Base-by-base conservation (phyloP, 495 filamentous ascomycete species). In the Xylaria palmicola region DNA sequence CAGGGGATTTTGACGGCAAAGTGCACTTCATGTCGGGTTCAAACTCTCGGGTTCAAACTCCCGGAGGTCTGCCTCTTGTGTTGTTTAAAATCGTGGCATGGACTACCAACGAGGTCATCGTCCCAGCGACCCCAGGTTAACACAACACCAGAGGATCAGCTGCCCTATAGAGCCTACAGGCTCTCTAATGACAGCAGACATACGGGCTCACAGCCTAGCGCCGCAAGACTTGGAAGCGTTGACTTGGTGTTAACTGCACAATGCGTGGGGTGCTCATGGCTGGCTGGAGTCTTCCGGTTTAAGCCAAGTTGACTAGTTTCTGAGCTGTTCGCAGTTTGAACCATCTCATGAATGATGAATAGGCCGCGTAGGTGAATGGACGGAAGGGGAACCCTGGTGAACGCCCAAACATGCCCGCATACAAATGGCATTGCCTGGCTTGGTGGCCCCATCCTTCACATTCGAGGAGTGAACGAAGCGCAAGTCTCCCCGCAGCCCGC, bases 281-380 rank as follows among this genome's bases (percentile, higher is more conserved):
- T 45, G 49, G 49, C 24, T 47, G 59, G 37, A 60, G 57, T 49
- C 47, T 60, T 44, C 24, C 36, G 47, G 22, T 60, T 39, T 52
- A 52, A 52, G 57, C 26, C 57, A 60, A 52, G 57, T 60, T 60
- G 57, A 52, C 57, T 60, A 60, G 57, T 43, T 37, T 60, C 47
- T 60, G 57, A 47, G 36, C 48, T 44, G 57, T 36, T 60, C 37
- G 39, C 22, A 29, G 51, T 56, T 39, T 56, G 37, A 56, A 56
- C 53, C 53, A 32, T 26, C 27, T 44, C 53, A 32, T 56, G 53
- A 56, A 17, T 30, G 53, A 56, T 56, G 53, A 32, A 40, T 39
- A 44, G 48, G 47, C 57, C 32, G 57, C 27, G 52, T 45, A 30
- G 47, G 47, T 43, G 57, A 41, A 49, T 30, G 48, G 37, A 36